Conservation (phyloP, 1,284 basidiomycete species). For the Apiotrichum mycotoxinovorans region DNA sequence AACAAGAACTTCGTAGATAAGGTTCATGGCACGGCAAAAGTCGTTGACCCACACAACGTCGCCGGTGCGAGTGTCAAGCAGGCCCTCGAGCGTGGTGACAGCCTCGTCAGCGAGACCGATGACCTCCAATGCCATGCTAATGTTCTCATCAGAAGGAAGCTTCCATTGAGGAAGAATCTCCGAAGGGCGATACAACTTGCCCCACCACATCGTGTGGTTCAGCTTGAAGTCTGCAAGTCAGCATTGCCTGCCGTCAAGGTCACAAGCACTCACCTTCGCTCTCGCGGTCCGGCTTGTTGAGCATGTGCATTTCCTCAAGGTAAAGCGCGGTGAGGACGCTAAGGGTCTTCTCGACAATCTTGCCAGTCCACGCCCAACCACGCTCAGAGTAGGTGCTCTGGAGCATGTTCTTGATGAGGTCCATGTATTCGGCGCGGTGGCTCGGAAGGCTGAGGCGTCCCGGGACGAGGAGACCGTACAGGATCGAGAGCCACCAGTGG, state of each 20-base stretch:
- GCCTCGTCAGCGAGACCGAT: constrained; percentile 60
- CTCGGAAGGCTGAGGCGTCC: constrained; percentile 31
- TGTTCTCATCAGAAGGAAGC: constrained; percentile 54
- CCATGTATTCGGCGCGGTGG: constrained; percentile 50
- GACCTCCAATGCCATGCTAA: constrained; percentile 76
- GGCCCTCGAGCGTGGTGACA: constrained; percentile 61
- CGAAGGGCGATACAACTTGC: constrained; percentile 70
- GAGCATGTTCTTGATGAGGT: constrained; percentile 66
- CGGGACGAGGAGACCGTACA: constrained; percentile 39
- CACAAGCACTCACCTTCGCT: constrained; percentile 52
- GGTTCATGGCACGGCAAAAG: constrained; percentile 72
- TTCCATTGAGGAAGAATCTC: constrained; percentile 89
- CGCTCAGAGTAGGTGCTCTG: constrained; percentile 84
- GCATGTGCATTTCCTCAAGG: constrained; percentile 73
- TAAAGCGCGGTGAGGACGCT: constrained; percentile 75
- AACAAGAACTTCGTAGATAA: constrained; percentile 37
- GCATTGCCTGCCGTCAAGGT: constrained; percentile 23
- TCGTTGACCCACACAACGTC: constrained; percentile 79
- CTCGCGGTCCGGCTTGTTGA: constrained; percentile 79
- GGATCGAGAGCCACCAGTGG: constrained; percentile 67
- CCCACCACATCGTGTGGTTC: constrained; percentile 77
- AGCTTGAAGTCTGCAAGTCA: constrained; percentile 61
- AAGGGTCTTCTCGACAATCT: constrained; percentile 73
- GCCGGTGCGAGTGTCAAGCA: constrained; percentile 58
- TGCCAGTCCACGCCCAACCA: constrained; percentile 77